Conservation (phyloP, 2,329 filamentous ascomycete genomes). For the Helicocarpus griseus region DNA sequence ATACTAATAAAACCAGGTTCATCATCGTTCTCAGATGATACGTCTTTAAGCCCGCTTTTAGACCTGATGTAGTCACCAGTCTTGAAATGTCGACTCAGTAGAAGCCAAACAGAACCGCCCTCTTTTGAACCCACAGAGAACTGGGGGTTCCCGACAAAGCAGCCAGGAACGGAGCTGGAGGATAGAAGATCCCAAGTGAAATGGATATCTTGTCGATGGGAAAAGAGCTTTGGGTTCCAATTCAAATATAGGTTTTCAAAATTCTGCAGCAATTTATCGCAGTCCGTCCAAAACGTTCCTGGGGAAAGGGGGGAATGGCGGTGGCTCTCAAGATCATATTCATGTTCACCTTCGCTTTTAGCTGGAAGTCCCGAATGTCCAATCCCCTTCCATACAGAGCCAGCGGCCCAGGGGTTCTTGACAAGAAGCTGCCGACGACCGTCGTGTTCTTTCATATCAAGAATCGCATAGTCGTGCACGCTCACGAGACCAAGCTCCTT, state of each 20-base stretch:
- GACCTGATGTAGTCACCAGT: constrained; percentile 45
- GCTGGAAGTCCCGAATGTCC: constrained; percentile 10
- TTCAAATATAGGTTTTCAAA: constrained; percentile 96
- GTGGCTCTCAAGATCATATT: constrained; percentile 10
- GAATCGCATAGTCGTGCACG: constrained; percentile 87
- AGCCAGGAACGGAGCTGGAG: constrained; percentile 55
- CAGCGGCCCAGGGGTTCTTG: constrained; percentile 94
- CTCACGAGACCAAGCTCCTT: constrained; percentile 70
- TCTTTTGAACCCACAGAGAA: constrained; percentile 45
- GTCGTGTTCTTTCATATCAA: constrained; percentile 60
- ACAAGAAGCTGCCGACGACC: constrained; percentile 63
- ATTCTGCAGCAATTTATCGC: constrained; percentile 78
- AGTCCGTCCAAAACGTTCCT: constrained; percentile 89
- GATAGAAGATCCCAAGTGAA: constrained; percentile 68
- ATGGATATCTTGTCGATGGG: constrained; percentile 74
- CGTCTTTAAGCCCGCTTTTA: constrained; percentile 14
- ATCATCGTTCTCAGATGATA: constrained; percentile 35
- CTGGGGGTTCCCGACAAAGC: constrained; percentile 57
- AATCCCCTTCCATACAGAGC: constrained; percentile 31
- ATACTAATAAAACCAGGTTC: constrained; percentile 77
- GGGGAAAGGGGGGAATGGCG: constrained; percentile 34
- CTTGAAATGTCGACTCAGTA: constrained; percentile 78
- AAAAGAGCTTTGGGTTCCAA: constrained; percentile 86
- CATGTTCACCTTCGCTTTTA: constrained; percentile 5
- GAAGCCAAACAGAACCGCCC: constrained; percentile 64